Base-by-base conservation (phyloP, 352 stramenopile species). In the Globisporangium paddicum region DNA sequence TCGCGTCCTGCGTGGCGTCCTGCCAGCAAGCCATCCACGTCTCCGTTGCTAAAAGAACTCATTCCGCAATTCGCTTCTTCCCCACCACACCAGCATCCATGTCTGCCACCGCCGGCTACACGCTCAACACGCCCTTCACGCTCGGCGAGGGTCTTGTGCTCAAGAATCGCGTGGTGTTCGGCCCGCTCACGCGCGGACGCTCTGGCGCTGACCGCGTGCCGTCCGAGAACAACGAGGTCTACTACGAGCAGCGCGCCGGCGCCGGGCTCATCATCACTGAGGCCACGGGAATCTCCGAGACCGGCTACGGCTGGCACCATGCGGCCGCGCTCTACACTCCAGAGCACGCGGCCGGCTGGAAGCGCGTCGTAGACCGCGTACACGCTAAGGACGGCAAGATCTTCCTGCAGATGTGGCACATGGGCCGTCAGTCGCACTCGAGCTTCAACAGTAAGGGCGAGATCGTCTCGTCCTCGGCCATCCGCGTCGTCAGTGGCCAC, bases 401-500 rank as follows among this genome's bases (percentile, higher is more conserved):
- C 48, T 87, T 83, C 57, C 55, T 82, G 57, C 87, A 97, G 65
- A 63, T 96, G 35, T 96, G 84, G 86, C 86, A 96, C 63, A 72
- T 81, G 30, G 87, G 87, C 30, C 75, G 86, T 26, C 62, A 75
- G 35, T 34, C 65, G 5, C 84, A 97, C 61, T 66, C 71, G 5
- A 73, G 51, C 8, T 82, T 78, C 55, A 81, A 89, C 59, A 14
- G 41, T 18, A 74, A 66, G 35, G 67, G 69, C n/a, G 68, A 87
- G 13, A 63, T 73, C 42, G 70, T 93, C 30, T 83, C 69, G 18
- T 60, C 82, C 1, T 83, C 68, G 18, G 62, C 57, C n/a, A 46
- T 46, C 40, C 40, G 40, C 7, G 40, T 46, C n/a, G 40, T 26
- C 2, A 26, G n/a, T 8, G 40, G 40, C 40, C 40, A 46, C 40